Conservation (phyloP, 495 filamentous ascomycete species). For the Neurospora tetraspora region DNA sequence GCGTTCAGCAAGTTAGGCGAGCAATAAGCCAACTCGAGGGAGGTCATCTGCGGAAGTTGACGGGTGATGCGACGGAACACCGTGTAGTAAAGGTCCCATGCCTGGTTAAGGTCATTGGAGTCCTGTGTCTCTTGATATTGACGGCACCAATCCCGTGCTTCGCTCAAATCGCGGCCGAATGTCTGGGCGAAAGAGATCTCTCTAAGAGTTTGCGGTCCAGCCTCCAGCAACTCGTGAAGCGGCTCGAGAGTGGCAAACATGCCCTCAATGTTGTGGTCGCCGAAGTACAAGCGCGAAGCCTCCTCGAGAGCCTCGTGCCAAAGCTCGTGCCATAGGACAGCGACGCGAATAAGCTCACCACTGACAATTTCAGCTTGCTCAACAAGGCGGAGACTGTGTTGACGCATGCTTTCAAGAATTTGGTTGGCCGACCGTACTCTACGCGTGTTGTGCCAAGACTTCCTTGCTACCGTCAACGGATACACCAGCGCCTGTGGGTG, state of each 20-base stretch:
- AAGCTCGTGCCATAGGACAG: constrained; percentile 94
- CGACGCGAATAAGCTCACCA: constrained; percentile 88
- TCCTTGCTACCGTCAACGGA: constrained; percentile 96
- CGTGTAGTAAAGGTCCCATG: constrained; percentile 98
- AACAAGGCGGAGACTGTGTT: constrained; percentile 87
- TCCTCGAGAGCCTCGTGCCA: constrained; percentile 99
- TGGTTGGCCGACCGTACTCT: constrained; percentile 74
- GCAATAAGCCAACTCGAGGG: constrained; percentile 90
- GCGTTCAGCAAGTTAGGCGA: constrained; percentile 83
- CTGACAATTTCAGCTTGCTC: constrained; percentile 93
- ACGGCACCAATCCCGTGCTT: constrained; percentile 90
- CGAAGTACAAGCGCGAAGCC: constrained; percentile 84
- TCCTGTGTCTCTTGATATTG: constrained; percentile 82
- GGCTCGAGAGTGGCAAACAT: constrained; percentile 90
- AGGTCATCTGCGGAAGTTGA: constrained; percentile 83
- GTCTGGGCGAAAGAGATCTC: constrained; percentile 98
- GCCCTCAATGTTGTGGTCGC: constrained; percentile 89
- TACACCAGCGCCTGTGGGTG: constrained; percentile 99
- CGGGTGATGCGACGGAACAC: constrained; percentile 92
- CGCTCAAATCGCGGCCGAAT: constrained; percentile 87
- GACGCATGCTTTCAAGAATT: constrained; percentile 97
- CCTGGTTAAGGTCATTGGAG: constrained; percentile 88
- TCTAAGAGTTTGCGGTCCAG: constrained; percentile 81
- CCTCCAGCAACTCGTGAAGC: constrained; percentile 80
- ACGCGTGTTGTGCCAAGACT: constrained; percentile 64